phyloP scores from a whole-genome alignment of 306 rosid species.

The Vachellia pachyceras region DNA sequence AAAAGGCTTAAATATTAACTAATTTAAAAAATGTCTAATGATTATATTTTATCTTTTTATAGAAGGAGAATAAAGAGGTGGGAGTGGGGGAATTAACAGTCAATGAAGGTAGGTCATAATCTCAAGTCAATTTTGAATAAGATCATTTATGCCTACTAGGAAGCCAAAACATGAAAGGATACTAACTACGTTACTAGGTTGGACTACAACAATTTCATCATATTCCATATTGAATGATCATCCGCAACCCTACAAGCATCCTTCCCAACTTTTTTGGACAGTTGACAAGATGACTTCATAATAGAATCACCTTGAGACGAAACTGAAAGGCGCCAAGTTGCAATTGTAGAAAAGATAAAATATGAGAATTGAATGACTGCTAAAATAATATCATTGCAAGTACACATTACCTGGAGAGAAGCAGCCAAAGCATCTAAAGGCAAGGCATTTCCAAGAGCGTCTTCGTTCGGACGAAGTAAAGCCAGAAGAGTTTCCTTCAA shows the following conservation, averaged over 20 bases:
- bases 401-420: conserved; percentile 81
- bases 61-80: background rate
- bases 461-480: conserved; percentile 79
- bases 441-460: conserved; percentile 75
- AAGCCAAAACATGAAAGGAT: conserved; percentile 8
- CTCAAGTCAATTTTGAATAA: background rate
- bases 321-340: conserved; percentile 22
- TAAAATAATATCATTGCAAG: conserved; percentile 16
- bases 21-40: background rate
- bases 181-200: conserved; percentile 7
- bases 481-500: conserved; percentile 95
- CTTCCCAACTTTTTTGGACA: conserved; percentile 4
- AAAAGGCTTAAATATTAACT: background rate
- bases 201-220: background rate
- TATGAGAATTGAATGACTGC: conserved; percentile 24
- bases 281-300: background rate
- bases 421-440: conserved; percentile 90
- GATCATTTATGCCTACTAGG: conserved; percentile 13
- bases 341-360: background rate
- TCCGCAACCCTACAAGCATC: background rate
- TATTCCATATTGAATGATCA: background rate
- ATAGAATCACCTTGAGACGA: conserved; percentile 11
- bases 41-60: background rate
- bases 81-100: background rate
- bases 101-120: conserved; percentile 1